phyloP scores from a whole-genome alignment of 805 yeast genomes.

The Starmera quercuum region DNA sequence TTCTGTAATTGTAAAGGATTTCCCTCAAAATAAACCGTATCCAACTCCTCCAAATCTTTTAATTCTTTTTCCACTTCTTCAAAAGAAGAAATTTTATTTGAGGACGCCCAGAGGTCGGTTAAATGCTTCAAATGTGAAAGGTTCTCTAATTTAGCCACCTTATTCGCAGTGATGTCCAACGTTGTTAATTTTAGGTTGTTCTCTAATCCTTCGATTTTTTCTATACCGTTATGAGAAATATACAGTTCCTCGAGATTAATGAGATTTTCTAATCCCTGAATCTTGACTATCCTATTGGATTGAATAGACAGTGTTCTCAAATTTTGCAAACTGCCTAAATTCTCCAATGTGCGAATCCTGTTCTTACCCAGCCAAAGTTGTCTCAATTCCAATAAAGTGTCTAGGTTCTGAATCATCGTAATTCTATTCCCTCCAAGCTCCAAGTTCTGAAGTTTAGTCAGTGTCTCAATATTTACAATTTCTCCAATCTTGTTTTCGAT shows the following conservation, averaged over 20 bases:
- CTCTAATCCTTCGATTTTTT: constrained; percentile 71
- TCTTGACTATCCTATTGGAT: constrained; percentile 67
- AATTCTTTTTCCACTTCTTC: constrained; percentile 63
- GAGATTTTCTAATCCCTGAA: constrained; percentile 76
- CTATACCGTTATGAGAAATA: constrained; percentile 76
- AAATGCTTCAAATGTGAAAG: constrained; percentile 57
- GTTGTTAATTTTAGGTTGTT: constrained; percentile 58
- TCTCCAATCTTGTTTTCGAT: constrained; percentile 81
- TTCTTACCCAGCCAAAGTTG: constrained; percentile 94
- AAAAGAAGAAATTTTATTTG: constrained; percentile 61
- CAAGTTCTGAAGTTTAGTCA: constrained; percentile 52
- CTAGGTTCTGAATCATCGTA: constrained; percentile 49
- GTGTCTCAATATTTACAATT: constrained; percentile 57
- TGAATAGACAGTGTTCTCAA: constrained; percentile 81
- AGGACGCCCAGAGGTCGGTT: constrained; percentile 92
- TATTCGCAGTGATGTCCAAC: constrained; percentile 77
- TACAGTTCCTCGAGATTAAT: constrained; percentile 77
- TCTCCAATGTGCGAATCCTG: constrained; percentile 55
- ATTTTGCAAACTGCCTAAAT: constrained; percentile 49
- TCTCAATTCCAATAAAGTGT: constrained; percentile 45
- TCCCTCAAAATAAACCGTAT: constrained; percentile 90
- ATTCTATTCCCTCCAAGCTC: constrained; percentile 90
- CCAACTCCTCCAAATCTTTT: constrained; percentile 53
- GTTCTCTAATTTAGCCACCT: constrained; percentile 52
- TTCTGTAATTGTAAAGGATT: constrained; percentile 75